Evolutionary conservation across 106 monocot genomes (phyloP), one percentile per base, ranked within the genome.

Genomic region (Phalaenopsis aphrodite): DNA sequence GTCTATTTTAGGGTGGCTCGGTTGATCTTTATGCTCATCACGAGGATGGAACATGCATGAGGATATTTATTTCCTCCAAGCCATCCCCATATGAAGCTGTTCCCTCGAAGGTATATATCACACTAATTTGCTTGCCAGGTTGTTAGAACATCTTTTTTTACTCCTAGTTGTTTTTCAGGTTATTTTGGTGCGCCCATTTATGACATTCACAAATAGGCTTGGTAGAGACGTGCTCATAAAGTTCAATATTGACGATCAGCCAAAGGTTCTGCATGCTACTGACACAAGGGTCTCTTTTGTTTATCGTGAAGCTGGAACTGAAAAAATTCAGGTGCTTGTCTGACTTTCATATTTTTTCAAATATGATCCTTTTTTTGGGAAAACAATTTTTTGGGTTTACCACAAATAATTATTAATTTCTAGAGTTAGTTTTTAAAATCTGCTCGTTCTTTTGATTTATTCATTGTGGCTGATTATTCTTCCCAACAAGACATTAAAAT

Each of bases 171-270:
- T 68, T 46, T 78, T 82, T 81, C 83, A 99, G 99, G 94, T 91
- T 76, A 91, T 99, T 56, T 85, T 84, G 36, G 57, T 99, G 30
- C 88, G 95, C 56, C 99, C 99, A 38, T 95, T 84, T 73, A 93
- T 93, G 87, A 90, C 93, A 82, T 99, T 99, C 85, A 99, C 89
- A 79, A 99, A 99, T 57, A 86, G 88, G 84, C 47, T 88, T 77
- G 99, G 99, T 43, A 80, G 89, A 91, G 89, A 93, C 87, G 30
- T 95, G 9, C 90, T 88, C 57, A 73, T 99, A 42, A 95, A 84
- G 77, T 88, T 95, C 36, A 89, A 83, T 83, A 72, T 4, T 82
- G 83, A 72, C 72, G 95, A 93, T 84, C 81, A 91, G 69, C 81
- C 88, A 56, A 94, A 95, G 77, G 80, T 84, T 69, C 79, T 99